These are phyloP conservation scores for Heliamphora pulchella DNA, from an alignment of 179 eudicot species.

Conservation along the genomic window DNA sequence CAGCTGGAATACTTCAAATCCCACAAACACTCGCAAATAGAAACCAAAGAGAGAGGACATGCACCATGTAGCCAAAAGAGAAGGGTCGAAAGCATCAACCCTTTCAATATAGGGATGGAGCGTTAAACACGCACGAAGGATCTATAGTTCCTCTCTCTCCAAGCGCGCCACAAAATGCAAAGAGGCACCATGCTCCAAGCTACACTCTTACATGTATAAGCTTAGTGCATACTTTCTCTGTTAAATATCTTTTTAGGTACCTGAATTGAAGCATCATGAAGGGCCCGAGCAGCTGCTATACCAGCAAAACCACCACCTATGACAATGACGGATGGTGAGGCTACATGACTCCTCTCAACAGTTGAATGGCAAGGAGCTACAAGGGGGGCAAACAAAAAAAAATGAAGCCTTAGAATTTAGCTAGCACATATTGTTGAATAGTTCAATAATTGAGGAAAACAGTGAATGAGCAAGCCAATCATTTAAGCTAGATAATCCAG, in stretches of 20 bases:
- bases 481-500: neutral
- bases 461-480: neutral
- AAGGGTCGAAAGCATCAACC: no score
- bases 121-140: no score
- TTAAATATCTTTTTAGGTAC: conserved; percentile 24
- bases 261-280: conserved; percentile 88
- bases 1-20: no score
- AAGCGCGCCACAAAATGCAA: no score
- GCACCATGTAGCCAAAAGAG: no score
- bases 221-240: neutral
- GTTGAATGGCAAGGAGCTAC: conserved; percentile 59
- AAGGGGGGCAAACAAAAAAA: conserved; percentile 7
- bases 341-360: conserved; percentile 32
- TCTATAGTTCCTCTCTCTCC: no score
- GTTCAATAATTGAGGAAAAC: neutral
- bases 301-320: conserved; percentile 94
- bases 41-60: no score
- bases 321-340: conserved; percentile 83
- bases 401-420: conserved; percentile 1
- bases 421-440: conserved; percentile 8
- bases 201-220: neutral
- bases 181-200: no score
- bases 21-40: no score
- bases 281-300: conserved; percentile 87
- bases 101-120: no score